Percentiles rank a stretch among this genome's conserved stretches.
phyloP scores from a whole-genome alignment of 768 basidiomycete genomes.

The Postia placenta region DNA sequence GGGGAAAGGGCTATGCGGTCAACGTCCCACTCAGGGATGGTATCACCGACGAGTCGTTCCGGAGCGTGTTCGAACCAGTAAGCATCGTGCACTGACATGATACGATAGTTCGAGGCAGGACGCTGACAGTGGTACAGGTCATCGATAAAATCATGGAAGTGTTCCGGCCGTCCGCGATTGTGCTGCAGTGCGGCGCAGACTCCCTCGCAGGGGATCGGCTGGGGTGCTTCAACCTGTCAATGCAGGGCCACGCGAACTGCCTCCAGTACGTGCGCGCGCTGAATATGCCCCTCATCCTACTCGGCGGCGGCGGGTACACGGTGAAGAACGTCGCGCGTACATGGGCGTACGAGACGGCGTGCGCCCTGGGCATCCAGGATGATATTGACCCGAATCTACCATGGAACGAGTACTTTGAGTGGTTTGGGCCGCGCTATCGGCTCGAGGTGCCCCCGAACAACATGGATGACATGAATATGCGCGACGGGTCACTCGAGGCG shows the following conservation, averaged over 20 bases:
- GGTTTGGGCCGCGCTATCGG: slow-evolving; percentile 93
- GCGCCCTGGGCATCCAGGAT: slow-evolving; percentile 83
- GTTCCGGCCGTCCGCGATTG: slow-evolving; percentile 79
- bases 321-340: slow-evolving; percentile 92
- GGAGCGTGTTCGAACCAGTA: slow-evolving; percentile 89
- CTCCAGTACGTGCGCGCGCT: slow-evolving; percentile 80
- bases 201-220: slow-evolving; percentile 93
- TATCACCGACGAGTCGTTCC: slow-evolving; percentile 83
- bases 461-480: slow-evolving; percentile 89
- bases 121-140: slow-evolving; percentile 62
- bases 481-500: slow-evolving; percentile 71
- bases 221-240: slow-evolving; percentile 92
- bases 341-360: slow-evolving; percentile 97
- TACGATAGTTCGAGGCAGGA: slow-evolving; percentile 28
- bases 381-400: slow-evolving; percentile 73
- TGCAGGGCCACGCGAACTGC: slow-evolving; percentile 92
- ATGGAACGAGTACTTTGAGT: slow-evolving; percentile 91
- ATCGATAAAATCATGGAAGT: slow-evolving; percentile 82
- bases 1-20: slow-evolving; percentile 82
- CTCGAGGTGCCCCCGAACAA: slow-evolving; percentile 89
- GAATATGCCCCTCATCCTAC: slow-evolving; percentile 80
- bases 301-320: slow-evolving; percentile 97
- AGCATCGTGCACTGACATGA: slow-evolving; percentile 26
- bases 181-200: slow-evolving; percentile 95
- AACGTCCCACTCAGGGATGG: slow-evolving; percentile 96